Evolutionary conservation across 306 rosid species (phyloP).

Genomic region (Vachellia pachyceras): DNA sequence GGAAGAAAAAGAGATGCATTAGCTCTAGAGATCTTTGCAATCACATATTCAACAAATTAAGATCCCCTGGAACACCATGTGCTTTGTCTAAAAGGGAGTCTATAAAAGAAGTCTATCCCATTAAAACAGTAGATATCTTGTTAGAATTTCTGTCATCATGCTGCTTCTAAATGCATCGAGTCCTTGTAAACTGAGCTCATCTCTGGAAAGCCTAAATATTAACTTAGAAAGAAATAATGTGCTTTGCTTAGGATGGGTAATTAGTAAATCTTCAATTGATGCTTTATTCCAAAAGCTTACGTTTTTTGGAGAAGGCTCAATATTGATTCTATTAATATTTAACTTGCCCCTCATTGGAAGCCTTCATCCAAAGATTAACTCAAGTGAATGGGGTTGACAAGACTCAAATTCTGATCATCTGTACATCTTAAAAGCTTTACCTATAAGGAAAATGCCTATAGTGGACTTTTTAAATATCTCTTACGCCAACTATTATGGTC

Average conservation of each 20-base stretch:
- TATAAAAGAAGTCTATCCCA: neutral
- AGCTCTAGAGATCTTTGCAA: neutral
- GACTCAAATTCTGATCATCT: neutral
- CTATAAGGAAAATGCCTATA: neutral
- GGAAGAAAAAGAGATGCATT: neutral
- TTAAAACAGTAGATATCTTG: neutral
- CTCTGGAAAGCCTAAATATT: neutral
- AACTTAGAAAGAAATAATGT: neutral
- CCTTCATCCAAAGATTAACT: neutral
- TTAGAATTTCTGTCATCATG: neutral
- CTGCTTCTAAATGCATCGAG: neutral
- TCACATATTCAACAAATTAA: neutral
- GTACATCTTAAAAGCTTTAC: neutral
- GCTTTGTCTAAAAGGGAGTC: neutral
- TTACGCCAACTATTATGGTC: neutral
- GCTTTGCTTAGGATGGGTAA: neutral
- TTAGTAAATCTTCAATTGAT: neutral
- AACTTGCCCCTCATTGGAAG: neutral
- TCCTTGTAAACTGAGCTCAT: neutral
- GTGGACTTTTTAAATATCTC: neutral
- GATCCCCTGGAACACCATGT: neutral
- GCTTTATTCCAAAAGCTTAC: neutral
- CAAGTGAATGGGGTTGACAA: neutral
- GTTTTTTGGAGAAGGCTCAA: neutral
- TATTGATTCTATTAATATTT: neutral